Base-by-base conservation (phyloP, 495 filamentous ascomycete genomes). In the Penicillium soppii region DNA sequence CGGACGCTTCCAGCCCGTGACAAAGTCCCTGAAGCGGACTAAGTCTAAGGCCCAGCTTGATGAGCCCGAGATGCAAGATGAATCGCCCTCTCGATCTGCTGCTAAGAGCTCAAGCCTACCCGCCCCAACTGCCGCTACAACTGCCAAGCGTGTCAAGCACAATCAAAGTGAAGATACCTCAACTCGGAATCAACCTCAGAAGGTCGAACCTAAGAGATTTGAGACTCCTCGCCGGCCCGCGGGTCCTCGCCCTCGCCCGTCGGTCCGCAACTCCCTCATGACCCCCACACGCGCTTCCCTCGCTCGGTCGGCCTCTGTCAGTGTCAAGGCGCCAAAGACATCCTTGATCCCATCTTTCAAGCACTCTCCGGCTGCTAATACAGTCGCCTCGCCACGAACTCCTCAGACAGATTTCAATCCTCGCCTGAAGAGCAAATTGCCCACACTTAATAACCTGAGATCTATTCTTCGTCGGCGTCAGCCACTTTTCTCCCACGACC, bases 201-300 rank as follows among this genome's bases (percentile, higher is more conserved):
- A 52, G 20, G 42, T 33, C 22, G 41, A 40, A 20, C 16, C 39
- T 79, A 3, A 77, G 38, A 42, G 43, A 15, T 21, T 22, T 8
- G 43, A 76, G 33, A 78, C 84, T 47, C 75, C 50, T 55, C 65
- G 50, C 56, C 70, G 45, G 56, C 65, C 52, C 54, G 66, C 50
- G 63, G 67, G 63, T 61, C 75, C 70, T 54, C 81, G 67, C 48
- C 58, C 63, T 44, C 43, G 66, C 30, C 47, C 47, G 26, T 50
- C 52, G 8, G 55, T 72, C 54, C 71, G 66, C 43, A 74, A 68
- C 50, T 81, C 80, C 13, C 67, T 91, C 38, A 81, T 85, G 69
- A 92, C 89, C 1, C 91, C 90, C 0, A 95, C 90, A 26, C 88
- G 87, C 58, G 75, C 90, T n/a, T 91, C 89, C 0, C 61, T 88